Evolutionary conservation across 2,329 filamentous ascomycete species (phyloP), one percentile per base, ranked within the genome.

Genomic region (Fulvia fulva): DNA sequence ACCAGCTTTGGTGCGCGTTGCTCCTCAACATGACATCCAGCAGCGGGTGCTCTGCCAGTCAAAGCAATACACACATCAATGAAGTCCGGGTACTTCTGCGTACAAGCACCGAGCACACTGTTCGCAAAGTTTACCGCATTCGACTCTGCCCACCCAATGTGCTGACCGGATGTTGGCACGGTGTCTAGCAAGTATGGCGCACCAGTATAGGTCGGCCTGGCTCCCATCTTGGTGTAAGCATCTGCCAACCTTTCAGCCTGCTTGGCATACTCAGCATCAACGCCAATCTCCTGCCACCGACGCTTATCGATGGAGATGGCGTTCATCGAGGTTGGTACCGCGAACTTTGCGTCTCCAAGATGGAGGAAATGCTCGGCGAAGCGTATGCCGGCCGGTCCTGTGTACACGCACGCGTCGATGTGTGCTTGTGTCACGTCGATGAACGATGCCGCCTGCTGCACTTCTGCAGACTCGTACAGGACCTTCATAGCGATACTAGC

Each of bases 111-210:
- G 0, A 80, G 69, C 0, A 79, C 74, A 55, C 76, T 79, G 44
- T 80, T 80, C 1, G 77, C 76, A 56, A 71, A 79, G 0, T 78
- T 73, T 0, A 79, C 77, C 0, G 76, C 78, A 58, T 79, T 79
- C 0, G 76, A 79, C 60, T 79, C 77, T 0, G 73, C 75, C 75
- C 77, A 79, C 0, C 68, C 75, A 2, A 79, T 68, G 25, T 79
- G 68, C 12, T 79, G 74, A 3, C 75, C 77, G 1, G 41, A 21
- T 5, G 65, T 62, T 0, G 75, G 75, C 16, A 66, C 67, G 26
- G 55, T 70, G 0, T 75, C 70, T 0, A 79, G 71, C 2, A 71
- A 66, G 55, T 80, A 80, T 0, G 78, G 77, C 0, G 77, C 75
- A 51, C 77, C 79, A 3, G 77, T 80, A 53, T 77, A 79, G 1